phyloP scores from a whole-genome alignment of 495 filamentous ascomycete genomes.

The Talaromyces wortmannii region DNA sequence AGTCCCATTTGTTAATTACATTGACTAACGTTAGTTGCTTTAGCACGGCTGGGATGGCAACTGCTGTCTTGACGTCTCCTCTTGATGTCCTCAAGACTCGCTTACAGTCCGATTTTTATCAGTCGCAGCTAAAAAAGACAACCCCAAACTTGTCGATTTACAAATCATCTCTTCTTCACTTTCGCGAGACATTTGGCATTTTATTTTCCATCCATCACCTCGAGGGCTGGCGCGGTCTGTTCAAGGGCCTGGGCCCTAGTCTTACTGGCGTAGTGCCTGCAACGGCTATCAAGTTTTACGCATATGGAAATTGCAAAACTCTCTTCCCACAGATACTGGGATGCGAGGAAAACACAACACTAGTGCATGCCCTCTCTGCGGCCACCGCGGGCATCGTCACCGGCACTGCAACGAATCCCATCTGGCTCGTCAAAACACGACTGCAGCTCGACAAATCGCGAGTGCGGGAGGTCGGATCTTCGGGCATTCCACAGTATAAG shows the following conservation, averaged over 20 bases:
- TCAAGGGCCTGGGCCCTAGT: constrained; percentile 85
- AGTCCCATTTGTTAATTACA: no score
- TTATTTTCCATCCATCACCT: constrained; percentile 65
- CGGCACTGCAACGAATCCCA: constrained; percentile 82
- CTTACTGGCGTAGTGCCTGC: constrained; percentile 83
- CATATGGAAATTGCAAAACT: constrained; percentile 82
- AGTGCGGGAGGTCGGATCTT: constrained; percentile 27
- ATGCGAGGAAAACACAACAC: constrained; percentile 55
- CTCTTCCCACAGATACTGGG: constrained; percentile 58
- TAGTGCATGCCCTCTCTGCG: constrained; percentile 68
- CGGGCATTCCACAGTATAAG: constrained; percentile 62
- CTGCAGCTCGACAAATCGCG: constrained; percentile 76
- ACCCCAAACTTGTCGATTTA: no score
- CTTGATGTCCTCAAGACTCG: constrained; percentile 87
- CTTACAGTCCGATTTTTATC: constrained; percentile 86
- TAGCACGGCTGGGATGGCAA: constrained; percentile 8
- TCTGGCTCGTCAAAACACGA: constrained; percentile 88
- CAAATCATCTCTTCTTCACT: no score
- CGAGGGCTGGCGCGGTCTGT: constrained; percentile 77
- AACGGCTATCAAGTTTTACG: constrained; percentile 80
- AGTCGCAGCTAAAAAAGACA: constrained; percentile 54
- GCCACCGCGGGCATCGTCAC: constrained; percentile 71
- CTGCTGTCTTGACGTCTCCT: constrained; percentile 74
- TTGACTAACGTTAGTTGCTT: no score
- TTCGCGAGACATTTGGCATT: constrained; percentile 70